A percentile compares a stretch with the other conserved stretches of the same genome.
These are phyloP conservation scores for Thalassiosira sp. DNA, from an alignment of 352 stramenopile genomes.

Conservation along the genomic window DNA sequence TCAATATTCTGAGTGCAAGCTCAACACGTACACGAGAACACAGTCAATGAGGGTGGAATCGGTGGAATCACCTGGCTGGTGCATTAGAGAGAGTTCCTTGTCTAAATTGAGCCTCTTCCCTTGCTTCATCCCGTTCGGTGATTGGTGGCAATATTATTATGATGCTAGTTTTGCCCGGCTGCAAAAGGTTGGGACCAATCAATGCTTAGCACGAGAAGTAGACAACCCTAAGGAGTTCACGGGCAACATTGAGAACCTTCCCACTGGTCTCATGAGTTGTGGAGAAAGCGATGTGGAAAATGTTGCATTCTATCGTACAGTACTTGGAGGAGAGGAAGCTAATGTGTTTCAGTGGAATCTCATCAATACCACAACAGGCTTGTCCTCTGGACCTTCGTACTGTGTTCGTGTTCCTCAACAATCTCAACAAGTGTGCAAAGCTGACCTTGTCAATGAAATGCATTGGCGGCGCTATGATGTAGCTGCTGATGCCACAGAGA, in stretches of 20 bases:
- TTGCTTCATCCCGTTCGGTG: background rate
- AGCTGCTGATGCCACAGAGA: constrained; percentile 20
- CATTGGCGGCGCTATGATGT: constrained; percentile 10
- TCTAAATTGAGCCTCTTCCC: background rate
- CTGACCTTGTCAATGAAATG: constrained; percentile 2
- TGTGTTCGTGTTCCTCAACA: constrained; percentile 4
- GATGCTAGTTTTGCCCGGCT: constrained; percentile 17
- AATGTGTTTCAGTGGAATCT: constrained; percentile 27
- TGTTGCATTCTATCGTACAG: constrained; percentile 2
- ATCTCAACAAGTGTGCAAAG: constrained; percentile 10
- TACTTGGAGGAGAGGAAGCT: constrained; percentile 18
- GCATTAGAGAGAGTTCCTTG: background rate
- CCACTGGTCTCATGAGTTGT: constrained; percentile 20
- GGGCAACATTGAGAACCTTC: constrained; percentile 13
- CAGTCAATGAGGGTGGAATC: constrained; percentile 17
- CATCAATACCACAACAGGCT: background rate
- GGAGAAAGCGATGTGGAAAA: background rate
- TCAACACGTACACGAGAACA: constrained; percentile 25
- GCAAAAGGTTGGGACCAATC: background rate
- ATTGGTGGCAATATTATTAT: constrained; percentile 24
- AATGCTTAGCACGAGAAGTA: constrained; percentile 2
- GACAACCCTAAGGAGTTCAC: background rate
- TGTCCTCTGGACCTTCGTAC: constrained; percentile 10
- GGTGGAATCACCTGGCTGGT: background rate
- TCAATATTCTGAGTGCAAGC: constrained; percentile 27